A percentile compares a stretch with the other conserved stretches of the same genome.
phyloP scores from a whole-genome alignment of 2,329 filamentous ascomycete genomes.

The Acrocalymma vagum region DNA sequence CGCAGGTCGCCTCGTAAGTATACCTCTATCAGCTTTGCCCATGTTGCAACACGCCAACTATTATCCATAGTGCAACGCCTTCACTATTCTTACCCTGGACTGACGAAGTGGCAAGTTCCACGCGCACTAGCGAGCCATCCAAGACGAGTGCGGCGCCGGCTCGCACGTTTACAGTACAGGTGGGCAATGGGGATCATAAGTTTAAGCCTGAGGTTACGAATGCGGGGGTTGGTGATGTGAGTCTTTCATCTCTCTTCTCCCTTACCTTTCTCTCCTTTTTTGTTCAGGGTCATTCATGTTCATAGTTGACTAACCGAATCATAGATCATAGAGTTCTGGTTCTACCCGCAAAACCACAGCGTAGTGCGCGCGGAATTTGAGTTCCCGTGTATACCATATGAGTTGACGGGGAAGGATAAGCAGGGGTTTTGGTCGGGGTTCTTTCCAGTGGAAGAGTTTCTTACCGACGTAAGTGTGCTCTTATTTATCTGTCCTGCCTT shows the following conservation, averaged over 20 bases:
- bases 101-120: too few species aligned
- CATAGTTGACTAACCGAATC: not conserved
- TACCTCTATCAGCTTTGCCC: slow-evolving; percentile 5
- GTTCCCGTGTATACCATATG: slow-evolving; percentile 52
- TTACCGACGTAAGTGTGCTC: slow-evolving; percentile 24
- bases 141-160: slow-evolving; percentile 22
- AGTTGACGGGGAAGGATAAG: slow-evolving; percentile 36
- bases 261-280: not conserved
- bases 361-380: slow-evolving; percentile 51
- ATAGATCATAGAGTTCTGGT: slow-evolving; percentile 49
- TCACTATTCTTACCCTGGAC: too few species aligned
- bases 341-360: slow-evolving; percentile 53
- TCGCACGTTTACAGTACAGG: slow-evolving; percentile 43
- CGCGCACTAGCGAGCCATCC: slow-evolving; percentile 11
- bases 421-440: slow-evolving; percentile 42
- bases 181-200: slow-evolving; percentile 47
- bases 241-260: slow-evolving; percentile 6
- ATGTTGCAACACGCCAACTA: too few species aligned
- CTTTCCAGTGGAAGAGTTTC: slow-evolving; percentile 31
- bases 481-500: not conserved
- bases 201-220: slow-evolving; percentile 49
- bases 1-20: too few species aligned
- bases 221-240: slow-evolving; percentile 49
- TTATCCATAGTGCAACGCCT: too few species aligned
- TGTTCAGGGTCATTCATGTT: not conserved